Evolutionary conservation across 768 basidiomycete species (phyloP), one percentile per base, ranked within the genome.

Genomic region (Crepidotus variabilis): DNA sequence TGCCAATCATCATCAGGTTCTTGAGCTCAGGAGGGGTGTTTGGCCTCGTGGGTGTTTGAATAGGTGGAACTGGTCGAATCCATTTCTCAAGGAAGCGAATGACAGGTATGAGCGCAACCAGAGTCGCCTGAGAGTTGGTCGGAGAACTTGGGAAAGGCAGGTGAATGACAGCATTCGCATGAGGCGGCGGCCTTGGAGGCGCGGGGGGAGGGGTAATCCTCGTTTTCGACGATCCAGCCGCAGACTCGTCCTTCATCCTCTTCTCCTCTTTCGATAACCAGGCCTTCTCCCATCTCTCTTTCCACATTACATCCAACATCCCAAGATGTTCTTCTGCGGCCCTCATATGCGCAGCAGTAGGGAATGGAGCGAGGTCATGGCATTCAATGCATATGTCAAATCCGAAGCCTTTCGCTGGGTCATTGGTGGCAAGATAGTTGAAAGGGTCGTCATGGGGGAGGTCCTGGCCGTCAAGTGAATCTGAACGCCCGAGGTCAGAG

Each of bases 341-440:
- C 51, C 84, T 78, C 35, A 92, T 69, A 63, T 90, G 86, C 34
- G 81, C 75, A 0, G 77, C 56, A n/a, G 78, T 77, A 0, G 92
- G 89, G 69, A 90, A 87, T 13, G 86, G 84, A 1, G 90, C 90
- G 33, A 83, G 74, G 60, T 94, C 91, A 64, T 90, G 88, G 65
- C 90, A 92, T 71, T 96, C 92, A 58, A 96, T 82, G 68, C 92
- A 94, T 45, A 96, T 82, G 64, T 93, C 87, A 65, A 86, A 94
- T 14, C 89, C 90, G 57, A 79, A 74, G 33, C 85, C 86, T n/a
- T 73, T 63, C 24, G 59, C 60, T 0, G 79, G 78, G 56, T 75
- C 68, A 60, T 81, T 82, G 36, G 75, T 78, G 18, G 63, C 58
- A 3, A 54, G 47, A 50, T 74, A 79, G 50, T 75, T 70, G 64